A percentile compares a stretch with the other conserved stretches of the same genome.
phyloP scores from a whole-genome alignment of 2,329 filamentous ascomycete genomes.

The Cladorrhinum sp. region DNA sequence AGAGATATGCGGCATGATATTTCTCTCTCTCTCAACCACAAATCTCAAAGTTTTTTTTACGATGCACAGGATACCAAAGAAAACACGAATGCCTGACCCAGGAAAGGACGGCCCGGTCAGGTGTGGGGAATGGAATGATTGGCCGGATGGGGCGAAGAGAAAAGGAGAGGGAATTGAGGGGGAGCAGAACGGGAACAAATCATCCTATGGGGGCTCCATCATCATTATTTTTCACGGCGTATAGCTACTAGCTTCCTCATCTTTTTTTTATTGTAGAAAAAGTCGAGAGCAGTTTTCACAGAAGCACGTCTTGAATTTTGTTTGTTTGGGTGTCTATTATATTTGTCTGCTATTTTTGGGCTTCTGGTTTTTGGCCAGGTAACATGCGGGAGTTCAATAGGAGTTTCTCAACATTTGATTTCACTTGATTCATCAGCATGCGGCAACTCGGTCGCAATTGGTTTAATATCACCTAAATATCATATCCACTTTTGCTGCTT shows the following conservation, averaged over 20 bases:
- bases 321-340: not conserved
- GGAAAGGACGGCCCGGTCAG: no score
- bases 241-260: constrained; percentile 8
- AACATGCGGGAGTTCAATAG: no score
- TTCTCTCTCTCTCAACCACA: not conserved
- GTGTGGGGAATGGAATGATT: not conserved
- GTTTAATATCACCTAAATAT: no score
- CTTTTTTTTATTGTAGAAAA: constrained; percentile 17
- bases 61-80: constrained; percentile 7
- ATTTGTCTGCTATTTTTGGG: no score
- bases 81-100: not conserved
- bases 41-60: not conserved
- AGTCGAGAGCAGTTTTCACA: not conserved
- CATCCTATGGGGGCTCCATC: not conserved
- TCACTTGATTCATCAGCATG: no score
- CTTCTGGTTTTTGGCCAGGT: no score
- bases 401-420: no score
- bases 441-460: no score
- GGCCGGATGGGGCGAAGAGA: not conserved
- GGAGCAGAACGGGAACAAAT: not conserved
- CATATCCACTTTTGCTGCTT: no score
- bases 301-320: no score
- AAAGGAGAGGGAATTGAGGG: not conserved
- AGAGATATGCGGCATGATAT: not conserved
- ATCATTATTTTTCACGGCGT: constrained; percentile 12